These are phyloP conservation scores for Quercus variabilis DNA, from an alignment of 306 rosid species.

Conservation along the genomic window DNA sequence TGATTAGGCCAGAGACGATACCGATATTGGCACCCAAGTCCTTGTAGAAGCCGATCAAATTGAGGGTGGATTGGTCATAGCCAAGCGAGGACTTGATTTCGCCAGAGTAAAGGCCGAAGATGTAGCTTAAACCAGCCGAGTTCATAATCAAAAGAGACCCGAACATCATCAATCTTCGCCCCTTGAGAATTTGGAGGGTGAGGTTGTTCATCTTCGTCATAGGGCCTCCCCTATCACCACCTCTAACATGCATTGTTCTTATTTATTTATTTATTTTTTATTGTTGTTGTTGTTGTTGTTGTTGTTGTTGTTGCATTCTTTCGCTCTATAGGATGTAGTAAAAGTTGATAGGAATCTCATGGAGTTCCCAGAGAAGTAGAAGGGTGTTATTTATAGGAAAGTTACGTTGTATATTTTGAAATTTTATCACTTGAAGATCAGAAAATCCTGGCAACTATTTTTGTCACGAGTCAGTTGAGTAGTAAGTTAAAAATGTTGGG, in stretches of 20 bases:
- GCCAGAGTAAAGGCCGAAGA: constrained; percentile 68
- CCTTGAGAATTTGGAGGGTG: constrained; percentile 38
- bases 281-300: no score
- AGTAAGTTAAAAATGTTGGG: no score
- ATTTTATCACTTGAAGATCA: no score
- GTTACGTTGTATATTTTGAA: no score
- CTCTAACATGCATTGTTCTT: neutral
- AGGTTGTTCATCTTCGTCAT: constrained; percentile 29
- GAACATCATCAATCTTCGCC: constrained; percentile 81
- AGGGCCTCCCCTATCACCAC: neutral
- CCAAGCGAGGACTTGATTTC: constrained; percentile 53
- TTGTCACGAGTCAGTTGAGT: no score
- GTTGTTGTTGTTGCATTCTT: no score
- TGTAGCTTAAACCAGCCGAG: constrained; percentile 75
- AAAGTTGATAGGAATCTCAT: no score
- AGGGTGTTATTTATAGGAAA: no score
- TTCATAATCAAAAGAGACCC: constrained; percentile 74
- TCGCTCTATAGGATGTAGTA: no score
- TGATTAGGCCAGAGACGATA: constrained; percentile 62
- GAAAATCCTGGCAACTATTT: no score
- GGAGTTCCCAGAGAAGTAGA: no score
- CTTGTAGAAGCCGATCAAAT: constrained; percentile 79
- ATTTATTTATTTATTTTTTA: neutral
- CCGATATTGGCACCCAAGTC: constrained; percentile 82
- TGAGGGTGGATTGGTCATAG: constrained; percentile 82